Conservation (phyloP, 2,329 filamentous ascomycete species). For the Lachnellula willkommii region DNA sequence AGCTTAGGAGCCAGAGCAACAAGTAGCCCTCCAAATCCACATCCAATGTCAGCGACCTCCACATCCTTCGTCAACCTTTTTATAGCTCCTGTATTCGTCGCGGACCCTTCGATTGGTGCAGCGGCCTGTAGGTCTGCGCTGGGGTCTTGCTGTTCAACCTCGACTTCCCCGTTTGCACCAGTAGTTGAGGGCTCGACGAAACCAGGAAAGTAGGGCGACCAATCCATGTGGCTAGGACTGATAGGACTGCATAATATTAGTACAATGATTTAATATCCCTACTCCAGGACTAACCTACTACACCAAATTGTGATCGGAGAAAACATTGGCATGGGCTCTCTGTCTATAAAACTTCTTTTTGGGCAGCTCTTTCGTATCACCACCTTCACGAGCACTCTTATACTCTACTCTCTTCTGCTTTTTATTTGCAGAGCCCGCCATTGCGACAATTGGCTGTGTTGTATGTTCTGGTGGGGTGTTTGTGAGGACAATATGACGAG, state of each 20-base stretch:
- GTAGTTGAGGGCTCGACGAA: conserved; percentile 48
- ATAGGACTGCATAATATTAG: conserved; percentile 55
- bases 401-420: conserved; percentile 62
- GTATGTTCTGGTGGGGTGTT: conserved; percentile 62
- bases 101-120: not conserved
- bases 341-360: conserved; percentile 97
- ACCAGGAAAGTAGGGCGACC: conserved; percentile 76
- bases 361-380: conserved; percentile 50
- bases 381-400: conserved; percentile 49
- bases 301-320: conserved; percentile 83
- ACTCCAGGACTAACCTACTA: conserved; percentile 58
- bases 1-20: conserved; percentile 78
- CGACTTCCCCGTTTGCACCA: conserved; percentile 11
- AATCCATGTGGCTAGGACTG: conserved; percentile 82
- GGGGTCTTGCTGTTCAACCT: conserved; percentile 6
- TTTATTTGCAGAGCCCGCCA: conserved; percentile 48
- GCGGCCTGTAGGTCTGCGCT: not conserved
- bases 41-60: conserved; percentile 94
- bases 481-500: conserved; percentile 32
- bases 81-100: conserved; percentile 11
- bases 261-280: conserved; percentile 9
- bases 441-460: conserved; percentile 40
- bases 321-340: conserved; percentile 94
- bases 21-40: conserved; percentile 87
- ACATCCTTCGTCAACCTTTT: conserved; percentile 60